Evolutionary conservation across 2,329 filamentous ascomycete species (phyloP), one percentile per base, ranked within the genome.

Genomic region (Fusarium pseudograminearum): DNA sequence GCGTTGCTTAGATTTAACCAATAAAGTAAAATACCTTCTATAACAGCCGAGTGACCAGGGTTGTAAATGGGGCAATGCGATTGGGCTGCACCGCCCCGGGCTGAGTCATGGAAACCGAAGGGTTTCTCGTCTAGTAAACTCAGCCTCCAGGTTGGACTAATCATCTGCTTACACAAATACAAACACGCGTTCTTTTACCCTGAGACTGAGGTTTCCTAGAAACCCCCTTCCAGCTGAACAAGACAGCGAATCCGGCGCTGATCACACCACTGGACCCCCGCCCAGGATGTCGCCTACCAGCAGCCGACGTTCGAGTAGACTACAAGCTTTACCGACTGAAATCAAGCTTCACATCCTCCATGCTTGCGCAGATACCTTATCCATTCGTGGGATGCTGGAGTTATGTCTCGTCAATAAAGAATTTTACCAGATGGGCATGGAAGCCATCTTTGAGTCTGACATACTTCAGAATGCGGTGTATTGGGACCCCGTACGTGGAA

Each of bases 291-390:
- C 31, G 7, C 14, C 15, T 4, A 28, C 14, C 2, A 7, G 3
- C 24, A 38, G 4, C 11, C 5, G 10, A 5, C 10, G 24, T 4
- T 9, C 2, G 0, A 18, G 5, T 11, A 10, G 31, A 1, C 36
- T 18, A 0, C 22, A n/a, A 10, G 3, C 1, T 7, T 34, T 55
- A 2, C 50, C 61, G 8, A 24, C 22, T 2, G 61, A 64, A 6
- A 63, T 63, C 44, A 42, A 20, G 20, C 33, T 64, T 20, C 24
- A 50, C 4, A 34, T 64, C 4, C 22, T 64, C 1, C 10, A 63
- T 30, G 14, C 18, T 2, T 52, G 48, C 14, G 40, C 31, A 1
- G 15, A 15, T 2, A 28, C 14, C 1, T 11, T 63, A 2, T 30
- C 42, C 4, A 6, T 63, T 4, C 26, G 9, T 3, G 42, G 57